Evolutionary conservation across 1,139 yeast species (phyloP).

Genomic region (Scheffersomyces cryptocercus): DNA sequence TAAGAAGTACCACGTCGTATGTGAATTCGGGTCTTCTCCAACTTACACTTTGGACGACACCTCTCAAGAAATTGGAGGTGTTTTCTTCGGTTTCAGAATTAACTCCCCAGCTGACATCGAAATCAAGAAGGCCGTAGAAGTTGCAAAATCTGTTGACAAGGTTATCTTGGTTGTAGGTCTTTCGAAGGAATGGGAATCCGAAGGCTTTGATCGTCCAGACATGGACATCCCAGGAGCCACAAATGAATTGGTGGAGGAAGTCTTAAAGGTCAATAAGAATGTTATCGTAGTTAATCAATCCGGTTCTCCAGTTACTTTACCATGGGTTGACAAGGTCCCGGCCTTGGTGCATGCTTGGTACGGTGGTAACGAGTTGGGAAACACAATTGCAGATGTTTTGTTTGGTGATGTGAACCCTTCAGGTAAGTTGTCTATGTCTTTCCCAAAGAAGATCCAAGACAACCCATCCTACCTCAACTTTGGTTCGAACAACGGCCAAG

Average conservation of each 20-base stretch:
- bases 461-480: slow-evolving; percentile 47
- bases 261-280: slow-evolving; percentile 15
- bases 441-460: slow-evolving; percentile 45
- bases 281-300: slow-evolving; percentile 20
- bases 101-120: slow-evolving; percentile 25
- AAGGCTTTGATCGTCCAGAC: slow-evolving; percentile 48
- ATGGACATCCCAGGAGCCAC: slow-evolving; percentile 28
- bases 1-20: slow-evolving; percentile 40
- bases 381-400: slow-evolving; percentile 27
- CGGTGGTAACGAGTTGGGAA: slow-evolving; percentile 26
- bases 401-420: slow-evolving; percentile 29
- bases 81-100: slow-evolving; percentile 27
- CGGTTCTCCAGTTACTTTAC: slow-evolving; percentile 21
- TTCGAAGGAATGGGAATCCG: slow-evolving; percentile 48
- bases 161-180: slow-evolving; percentile 46
- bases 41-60: slow-evolving; percentile 33
- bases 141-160: slow-evolving; percentile 50
- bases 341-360: slow-evolving; percentile 22
- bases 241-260: slow-evolving; percentile 13
- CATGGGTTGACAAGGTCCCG: slow-evolving; percentile 16
- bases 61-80: slow-evolving; percentile 32
- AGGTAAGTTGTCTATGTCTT: slow-evolving; percentile 36
- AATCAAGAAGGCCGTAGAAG: slow-evolving; percentile 39
- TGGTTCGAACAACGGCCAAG: slow-evolving; percentile 22
- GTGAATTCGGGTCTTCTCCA: slow-evolving; percentile 55